These are phyloP conservation scores for Cicer pinnatifidum DNA, from an alignment of 306 rosid genomes.

Conservation along the genomic window DNA sequence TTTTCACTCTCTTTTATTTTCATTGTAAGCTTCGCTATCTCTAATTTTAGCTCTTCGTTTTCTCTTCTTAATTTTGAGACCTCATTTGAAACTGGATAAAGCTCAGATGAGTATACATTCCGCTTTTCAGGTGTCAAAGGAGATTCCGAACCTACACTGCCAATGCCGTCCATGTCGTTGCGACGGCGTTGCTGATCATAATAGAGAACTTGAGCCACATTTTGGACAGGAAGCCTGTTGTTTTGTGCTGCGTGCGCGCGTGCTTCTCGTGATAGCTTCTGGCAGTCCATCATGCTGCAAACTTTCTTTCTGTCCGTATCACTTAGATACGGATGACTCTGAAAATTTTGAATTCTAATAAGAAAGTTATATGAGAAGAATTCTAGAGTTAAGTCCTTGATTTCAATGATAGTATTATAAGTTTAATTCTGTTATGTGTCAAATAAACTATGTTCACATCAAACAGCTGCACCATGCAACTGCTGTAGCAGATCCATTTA, in stretches of 20 bases:
- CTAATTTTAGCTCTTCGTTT: constrained; percentile 72
- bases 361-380: not conserved
- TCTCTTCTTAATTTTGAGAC: constrained; percentile 66
- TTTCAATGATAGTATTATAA: not conserved
- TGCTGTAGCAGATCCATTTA: no score
- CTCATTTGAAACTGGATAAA: constrained; percentile 60
- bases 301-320: constrained; percentile 90
- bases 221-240: constrained; percentile 87
- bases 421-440: not conserved
- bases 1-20: constrained; percentile 68
- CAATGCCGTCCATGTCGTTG: constrained; percentile 55
- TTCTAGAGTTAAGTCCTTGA: constrained; percentile 16
- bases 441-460: constrained; percentile 5
- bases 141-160: constrained; percentile 44
- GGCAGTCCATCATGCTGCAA: constrained; percentile 92
- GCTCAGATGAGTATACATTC: constrained; percentile 53
- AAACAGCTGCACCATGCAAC: not conserved
- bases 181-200: constrained; percentile 84
- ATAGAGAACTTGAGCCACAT: constrained; percentile 84
- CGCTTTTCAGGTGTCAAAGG: constrained; percentile 50
- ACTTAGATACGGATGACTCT: constrained; percentile 88
- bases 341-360: constrained; percentile 18
- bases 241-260: constrained; percentile 95
- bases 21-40: constrained; percentile 69
- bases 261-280: constrained; percentile 83